Base-by-base conservation (phyloP, 2,329 filamentous ascomycete genomes). In the Dothistroma pini region DNA sequence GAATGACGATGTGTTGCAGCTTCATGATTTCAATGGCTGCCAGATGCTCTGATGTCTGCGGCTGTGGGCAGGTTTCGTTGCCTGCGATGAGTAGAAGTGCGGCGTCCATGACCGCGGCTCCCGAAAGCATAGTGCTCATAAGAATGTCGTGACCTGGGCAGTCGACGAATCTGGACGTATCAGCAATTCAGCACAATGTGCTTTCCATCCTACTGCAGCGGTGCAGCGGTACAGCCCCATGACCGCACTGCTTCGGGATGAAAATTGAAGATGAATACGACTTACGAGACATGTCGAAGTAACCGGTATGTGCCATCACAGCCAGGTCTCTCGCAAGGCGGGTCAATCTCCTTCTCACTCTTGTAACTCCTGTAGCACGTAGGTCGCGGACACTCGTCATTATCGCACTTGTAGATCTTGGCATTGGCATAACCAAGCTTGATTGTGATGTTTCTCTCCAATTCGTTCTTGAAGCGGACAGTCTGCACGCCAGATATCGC, bases 11-110 rank as follows among this genome's bases (percentile, higher is more conserved):
- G 81, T 99, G 96, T 78, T 96, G 92, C 67, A 99, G 86, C 84
- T 99, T 99, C 95, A 99, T 99, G 76, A 99, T 99, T 79, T 99
- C 95, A 75, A 99, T 97, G 68, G 95, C 95, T 68, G 95, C 95
- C 82, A 99, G 84, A 84, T 99, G 95, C 81, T 99, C 95, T 25
- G 93, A 97, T 19, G 95, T 99, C 80, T 99, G 95, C 55, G 95
- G 95, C 79, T 99, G 95, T 35, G 95, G 95, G 82, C 95, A 97
- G 56, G 91, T 88, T 88, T 99, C 95, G 81, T 99, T 99, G 76
- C 95, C 95, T 64, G 95, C 95, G 75, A 99, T 97, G 58, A 99
- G 84, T 59, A 99, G 86, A 63, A 99, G 86, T 19, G 95, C 95
- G 67, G 95, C 95, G 79, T 99, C 95, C 95, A 99, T 99, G 85